Evolutionary conservation across 768 basidiomycete species (phyloP).

Genomic region (Suillus placidus): DNA sequence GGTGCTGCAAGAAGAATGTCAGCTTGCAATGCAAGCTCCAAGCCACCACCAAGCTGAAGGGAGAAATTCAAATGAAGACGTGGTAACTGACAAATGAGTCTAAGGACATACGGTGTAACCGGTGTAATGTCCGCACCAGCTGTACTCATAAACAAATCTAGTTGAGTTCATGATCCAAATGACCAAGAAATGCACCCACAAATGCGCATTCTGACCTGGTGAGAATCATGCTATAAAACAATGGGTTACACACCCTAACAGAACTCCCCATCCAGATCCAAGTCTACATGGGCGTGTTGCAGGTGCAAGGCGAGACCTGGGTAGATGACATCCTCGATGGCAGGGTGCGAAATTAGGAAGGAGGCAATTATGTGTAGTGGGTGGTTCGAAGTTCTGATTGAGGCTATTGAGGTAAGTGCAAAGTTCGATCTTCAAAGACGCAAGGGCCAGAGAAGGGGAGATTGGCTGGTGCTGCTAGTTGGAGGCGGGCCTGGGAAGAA

Average conservation of each 20-base stretch:
- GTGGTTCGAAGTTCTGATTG: conserved; percentile 31
- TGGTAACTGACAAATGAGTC: neutral
- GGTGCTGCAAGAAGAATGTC: conserved; percentile 94
- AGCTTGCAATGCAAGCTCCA: conserved; percentile 95
- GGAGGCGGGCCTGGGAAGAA: conserved; percentile 20
- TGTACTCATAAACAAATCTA: conserved; percentile 31
- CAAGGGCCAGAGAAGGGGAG: conserved; percentile 20
- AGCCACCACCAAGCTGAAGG: conserved; percentile 89
- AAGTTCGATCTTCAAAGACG: conserved; percentile 27
- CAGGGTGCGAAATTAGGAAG: no score
- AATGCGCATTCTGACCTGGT: conserved; percentile 94
- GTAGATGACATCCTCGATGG: no score
- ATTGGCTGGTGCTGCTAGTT: conserved; percentile 36
- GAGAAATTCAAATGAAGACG: neutral
- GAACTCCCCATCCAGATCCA: no score
- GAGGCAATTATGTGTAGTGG: conserved; percentile 43
- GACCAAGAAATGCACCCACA: conserved; percentile 61
- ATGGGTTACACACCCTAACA: no score
- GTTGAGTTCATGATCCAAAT: neutral
- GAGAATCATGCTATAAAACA: no score
- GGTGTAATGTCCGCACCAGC: conserved; percentile 96
- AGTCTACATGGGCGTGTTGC: no score
- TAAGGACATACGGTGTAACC: conserved; percentile 78
- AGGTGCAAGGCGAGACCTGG: no score
- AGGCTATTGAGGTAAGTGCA: conserved; percentile 25